A percentile compares a stretch with the other conserved stretches of the same genome.
Evolutionary conservation across 2,329 filamentous ascomycete species (phyloP).

Genomic region (Domatiomyces catenatus): DNA sequence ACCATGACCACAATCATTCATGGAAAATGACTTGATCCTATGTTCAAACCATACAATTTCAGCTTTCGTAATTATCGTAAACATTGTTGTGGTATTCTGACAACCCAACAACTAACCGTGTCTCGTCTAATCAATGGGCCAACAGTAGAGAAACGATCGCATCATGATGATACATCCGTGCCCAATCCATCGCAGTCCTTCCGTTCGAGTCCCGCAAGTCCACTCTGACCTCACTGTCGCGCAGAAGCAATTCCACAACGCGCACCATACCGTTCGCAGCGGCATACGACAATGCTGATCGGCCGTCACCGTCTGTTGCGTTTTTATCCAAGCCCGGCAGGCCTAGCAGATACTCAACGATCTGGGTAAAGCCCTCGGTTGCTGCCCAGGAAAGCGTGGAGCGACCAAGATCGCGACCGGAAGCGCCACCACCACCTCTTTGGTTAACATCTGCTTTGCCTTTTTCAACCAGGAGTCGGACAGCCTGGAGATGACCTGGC

Average conservation of each 20-base stretch:
- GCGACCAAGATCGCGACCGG: conserved; percentile 1
- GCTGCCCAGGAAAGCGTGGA: conserved; percentile 6
- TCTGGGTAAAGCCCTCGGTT: conserved; percentile 2
- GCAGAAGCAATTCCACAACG: conserved; percentile 5
- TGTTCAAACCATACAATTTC: too few relatives aligned
- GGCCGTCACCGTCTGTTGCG: conserved; percentile 1
- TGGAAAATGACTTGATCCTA: too few relatives aligned
- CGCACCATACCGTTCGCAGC: conserved; percentile 5
- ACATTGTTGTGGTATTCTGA: neutral
- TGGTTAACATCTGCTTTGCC: conserved; percentile 5
- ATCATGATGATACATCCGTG: conserved; percentile 5
- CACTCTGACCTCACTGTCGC: conserved; percentile 1
- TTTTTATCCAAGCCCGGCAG: conserved; percentile 4
- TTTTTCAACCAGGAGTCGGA: conserved; percentile 3
- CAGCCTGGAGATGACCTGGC: conserved; percentile 5
- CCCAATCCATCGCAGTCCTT: conserved; percentile 5
- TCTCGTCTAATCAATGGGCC: conserved; percentile 1
- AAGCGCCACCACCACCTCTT: conserved; percentile 2
- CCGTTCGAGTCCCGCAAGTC: conserved; percentile 3
- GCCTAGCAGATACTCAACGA: conserved; percentile 5
- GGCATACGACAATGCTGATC: conserved; percentile 5
- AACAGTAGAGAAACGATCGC: conserved; percentile 2
- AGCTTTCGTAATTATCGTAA: too few relatives aligned
- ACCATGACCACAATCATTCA: too few relatives aligned
- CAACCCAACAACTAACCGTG: neutral